These are phyloP conservation scores for Entomophthora muscae DNA, from an alignment of 371 early-diverging fungal species.

Conservation along the genomic window DNA sequence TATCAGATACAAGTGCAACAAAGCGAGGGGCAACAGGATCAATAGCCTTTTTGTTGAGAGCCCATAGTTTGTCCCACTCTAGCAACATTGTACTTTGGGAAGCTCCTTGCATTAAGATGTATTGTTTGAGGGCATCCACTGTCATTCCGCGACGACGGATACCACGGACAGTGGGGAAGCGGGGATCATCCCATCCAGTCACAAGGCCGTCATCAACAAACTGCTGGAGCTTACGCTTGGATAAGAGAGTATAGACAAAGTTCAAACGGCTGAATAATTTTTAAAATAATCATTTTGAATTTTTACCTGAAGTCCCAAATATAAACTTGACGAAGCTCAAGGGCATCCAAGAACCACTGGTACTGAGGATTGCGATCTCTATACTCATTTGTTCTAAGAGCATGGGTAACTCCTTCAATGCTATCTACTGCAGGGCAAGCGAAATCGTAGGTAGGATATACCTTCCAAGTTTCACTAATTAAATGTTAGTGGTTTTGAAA, in stretches of 20 bases:
- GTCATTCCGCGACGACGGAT: slow-evolving; percentile 98
- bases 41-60: slow-evolving; percentile 94
- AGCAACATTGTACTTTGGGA: slow-evolving; percentile 85
- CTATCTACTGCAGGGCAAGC: slow-evolving; percentile 98
- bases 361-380: slow-evolving; percentile 98
- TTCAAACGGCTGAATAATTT: slow-evolving; percentile 58
- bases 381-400: slow-evolving; percentile 98
- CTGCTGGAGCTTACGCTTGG: slow-evolving; percentile 98
- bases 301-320: slow-evolving; percentile 75
- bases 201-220: slow-evolving; percentile 88
- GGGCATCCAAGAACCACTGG: slow-evolving; percentile 92
- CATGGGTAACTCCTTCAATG: slow-evolving; percentile 96
- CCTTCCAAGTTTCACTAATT: slow-evolving; percentile 70
- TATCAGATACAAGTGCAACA: slow-evolving; percentile 54
- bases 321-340: slow-evolving; percentile 71
- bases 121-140: slow-evolving; percentile 93
- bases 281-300: background rate
- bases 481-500: background rate
- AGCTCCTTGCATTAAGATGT: slow-evolving; percentile 98
- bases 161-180: slow-evolving; percentile 97
- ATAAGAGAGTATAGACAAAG: slow-evolving; percentile 98
- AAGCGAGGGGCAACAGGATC: slow-evolving; percentile 91
- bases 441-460: slow-evolving; percentile 99
- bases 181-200: slow-evolving; percentile 98
- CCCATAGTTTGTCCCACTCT: slow-evolving; percentile 99